A percentile compares a stretch with the other conserved stretches of the same genome.
Conservation (phyloP, 257 asterid species). For the Agastache rugosa region DNA sequence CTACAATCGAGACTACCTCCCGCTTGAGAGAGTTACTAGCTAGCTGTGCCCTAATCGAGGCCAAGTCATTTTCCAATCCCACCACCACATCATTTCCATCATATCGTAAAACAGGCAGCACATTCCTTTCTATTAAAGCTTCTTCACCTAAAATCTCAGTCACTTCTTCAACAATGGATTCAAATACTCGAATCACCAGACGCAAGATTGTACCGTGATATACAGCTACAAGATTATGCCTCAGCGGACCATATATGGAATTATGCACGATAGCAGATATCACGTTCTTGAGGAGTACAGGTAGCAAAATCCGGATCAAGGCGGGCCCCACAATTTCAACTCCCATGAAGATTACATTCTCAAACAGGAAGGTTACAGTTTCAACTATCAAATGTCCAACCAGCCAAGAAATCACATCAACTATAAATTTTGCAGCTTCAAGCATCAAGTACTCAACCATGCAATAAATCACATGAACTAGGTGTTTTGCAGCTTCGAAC, state of each 20-base stretch:
- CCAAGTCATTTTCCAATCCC: conserved; percentile 14
- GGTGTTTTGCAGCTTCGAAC: not conserved
- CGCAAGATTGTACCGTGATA: not conserved
- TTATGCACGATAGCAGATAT: not conserved
- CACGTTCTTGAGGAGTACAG: not conserved
- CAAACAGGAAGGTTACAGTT: no score
- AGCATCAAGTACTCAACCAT: no score
- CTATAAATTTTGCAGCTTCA: no score
- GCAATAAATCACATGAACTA: no score
- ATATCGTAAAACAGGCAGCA: not conserved
- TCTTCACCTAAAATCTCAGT: not conserved
- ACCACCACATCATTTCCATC: conserved; percentile 10
- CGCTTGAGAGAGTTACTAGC: not conserved
- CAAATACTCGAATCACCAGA: not conserved
- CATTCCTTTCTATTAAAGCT: no score
- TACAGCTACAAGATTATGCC: not conserved
- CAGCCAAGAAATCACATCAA: no score
- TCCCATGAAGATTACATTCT: not conserved
- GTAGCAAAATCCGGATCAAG: not conserved
- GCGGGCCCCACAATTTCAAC: not conserved
- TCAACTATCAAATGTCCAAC: no score
- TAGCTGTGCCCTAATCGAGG: not conserved
- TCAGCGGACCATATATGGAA: not conserved
- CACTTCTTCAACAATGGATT: not conserved
- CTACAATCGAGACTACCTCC: conserved; percentile 20